phyloP scores from a whole-genome alignment of 306 rosid genomes.

The Citrullus amarus region DNA sequence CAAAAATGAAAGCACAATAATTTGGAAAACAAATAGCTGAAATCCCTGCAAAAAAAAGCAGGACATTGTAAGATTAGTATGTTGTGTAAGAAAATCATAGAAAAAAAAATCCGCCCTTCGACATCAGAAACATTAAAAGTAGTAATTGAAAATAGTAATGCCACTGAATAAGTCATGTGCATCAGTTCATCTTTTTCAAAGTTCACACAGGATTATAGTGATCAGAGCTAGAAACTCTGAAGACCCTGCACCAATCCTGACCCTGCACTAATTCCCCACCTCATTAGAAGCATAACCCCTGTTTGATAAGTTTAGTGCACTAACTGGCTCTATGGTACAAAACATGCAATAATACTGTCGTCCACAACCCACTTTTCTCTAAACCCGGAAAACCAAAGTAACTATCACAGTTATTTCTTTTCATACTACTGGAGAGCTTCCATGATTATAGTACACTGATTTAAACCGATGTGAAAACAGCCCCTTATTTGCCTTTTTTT shows the following conservation, averaged over 20 bases:
- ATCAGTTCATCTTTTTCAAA: neutral
- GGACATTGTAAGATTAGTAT: neutral
- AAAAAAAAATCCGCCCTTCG: neutral
- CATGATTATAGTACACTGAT: neutral
- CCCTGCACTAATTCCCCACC: neutral
- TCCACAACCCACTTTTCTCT: neutral
- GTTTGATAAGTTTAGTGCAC: neutral
- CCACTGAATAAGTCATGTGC: neutral
- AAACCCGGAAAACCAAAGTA: neutral
- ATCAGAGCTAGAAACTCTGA: neutral
- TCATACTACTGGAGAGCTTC: neutral
- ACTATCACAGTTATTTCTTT: neutral
- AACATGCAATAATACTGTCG: neutral
- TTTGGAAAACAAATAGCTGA: neutral
- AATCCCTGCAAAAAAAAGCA: neutral
- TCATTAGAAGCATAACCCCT: too few species aligned
- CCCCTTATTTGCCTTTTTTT: too few species aligned
- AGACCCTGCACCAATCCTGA: neutral
- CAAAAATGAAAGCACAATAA: neutral
- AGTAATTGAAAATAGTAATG: neutral
- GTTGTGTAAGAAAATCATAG: neutral
- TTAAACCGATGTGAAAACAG: too few species aligned
- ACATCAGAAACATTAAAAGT: neutral
- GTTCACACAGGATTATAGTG: neutral
- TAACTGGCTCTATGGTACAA: neutral